Evolutionary conservation across 1,139 yeast genomes (phyloP).

Genomic region (Saccharomycopsis hybrid): DNA sequence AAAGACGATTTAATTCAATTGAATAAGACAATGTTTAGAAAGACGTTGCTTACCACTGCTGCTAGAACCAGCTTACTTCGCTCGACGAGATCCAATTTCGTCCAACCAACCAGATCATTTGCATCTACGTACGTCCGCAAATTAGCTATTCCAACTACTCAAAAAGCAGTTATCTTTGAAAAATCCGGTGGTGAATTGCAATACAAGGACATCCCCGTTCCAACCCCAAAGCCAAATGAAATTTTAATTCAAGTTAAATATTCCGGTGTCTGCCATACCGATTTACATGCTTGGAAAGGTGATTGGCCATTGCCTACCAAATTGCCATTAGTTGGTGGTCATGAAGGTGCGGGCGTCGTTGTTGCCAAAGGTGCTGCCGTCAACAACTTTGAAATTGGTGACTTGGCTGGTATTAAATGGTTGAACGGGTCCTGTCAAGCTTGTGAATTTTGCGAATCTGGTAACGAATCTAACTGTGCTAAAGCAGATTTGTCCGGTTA

Average conservation of each 20-base stretch:
- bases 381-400: slow-evolving; percentile 54
- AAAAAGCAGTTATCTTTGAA: slow-evolving; percentile 47
- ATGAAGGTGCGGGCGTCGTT: slow-evolving; percentile 65
- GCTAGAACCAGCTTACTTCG: too few species aligned
- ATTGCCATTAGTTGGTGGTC: slow-evolving; percentile 64
- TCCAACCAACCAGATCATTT: too few species aligned
- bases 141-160: slow-evolving; percentile 43
- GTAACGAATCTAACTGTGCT: slow-evolving; percentile 53
- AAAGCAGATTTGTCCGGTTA: slow-evolving; percentile 58
- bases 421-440: slow-evolving; percentile 56
- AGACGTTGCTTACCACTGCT: too few species aligned
- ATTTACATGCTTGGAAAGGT: slow-evolving; percentile 66
- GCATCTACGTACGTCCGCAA: background rate
- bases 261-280: slow-evolving; percentile 69
- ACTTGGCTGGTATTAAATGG: slow-evolving; percentile 61
- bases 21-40: too few species aligned
- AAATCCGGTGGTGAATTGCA: slow-evolving; percentile 43
- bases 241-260: slow-evolving; percentile 54
- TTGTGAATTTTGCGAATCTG: slow-evolving; percentile 53
- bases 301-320: slow-evolving; percentile 60
- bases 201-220: slow-evolving; percentile 55
- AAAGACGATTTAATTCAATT: too few species aligned
- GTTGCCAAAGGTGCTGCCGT: slow-evolving; percentile 55
- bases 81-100: too few species aligned
- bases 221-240: slow-evolving; percentile 55